phyloP scores from a whole-genome alignment of 108 stramenopile species.

The Nitzschia palea region DNA sequence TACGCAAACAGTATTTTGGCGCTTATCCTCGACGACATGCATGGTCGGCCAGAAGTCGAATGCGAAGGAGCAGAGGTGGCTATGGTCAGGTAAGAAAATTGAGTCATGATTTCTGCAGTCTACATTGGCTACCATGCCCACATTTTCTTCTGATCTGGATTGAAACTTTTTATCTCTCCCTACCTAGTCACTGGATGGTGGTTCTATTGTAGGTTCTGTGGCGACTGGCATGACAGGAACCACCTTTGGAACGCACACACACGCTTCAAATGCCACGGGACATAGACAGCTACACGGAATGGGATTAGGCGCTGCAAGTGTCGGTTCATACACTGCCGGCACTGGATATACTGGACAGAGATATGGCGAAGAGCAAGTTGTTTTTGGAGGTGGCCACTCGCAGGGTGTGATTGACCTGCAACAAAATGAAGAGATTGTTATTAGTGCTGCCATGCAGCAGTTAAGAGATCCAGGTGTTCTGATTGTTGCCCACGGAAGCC shows the following conservation, averaged over 20 bases:
- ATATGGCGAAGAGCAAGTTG: constrained; percentile 40
- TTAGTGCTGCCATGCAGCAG: constrained; percentile 85
- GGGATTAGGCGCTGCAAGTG: constrained; percentile 22
- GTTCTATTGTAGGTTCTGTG: constrained; percentile 33
- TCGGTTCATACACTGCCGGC: constrained; percentile 23
- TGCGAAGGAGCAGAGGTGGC: constrained; percentile 29
- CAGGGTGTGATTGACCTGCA: constrained; percentile 33
- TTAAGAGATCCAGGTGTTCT: constrained; percentile 76
- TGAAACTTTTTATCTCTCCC: no score
- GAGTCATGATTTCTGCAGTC: no score
- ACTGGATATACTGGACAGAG: constrained; percentile 12
- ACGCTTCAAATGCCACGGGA: constrained; percentile 1
- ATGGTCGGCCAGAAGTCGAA: constrained; percentile 69
- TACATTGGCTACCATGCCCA: neutral
- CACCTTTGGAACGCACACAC: constrained; percentile 30
- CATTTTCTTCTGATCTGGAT: no score
- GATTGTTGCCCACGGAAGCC: constrained; percentile 79
- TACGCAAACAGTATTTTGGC: constrained; percentile 78
- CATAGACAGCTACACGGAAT: constrained; percentile 20
- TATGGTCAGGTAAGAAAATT: constrained; percentile 28
- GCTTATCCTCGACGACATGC: constrained; percentile 85
- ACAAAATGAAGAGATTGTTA: constrained; percentile 76
- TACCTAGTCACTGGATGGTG: constrained; percentile 14
- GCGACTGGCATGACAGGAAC: constrained; percentile 27
- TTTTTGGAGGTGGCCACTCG: constrained; percentile 17